Evolutionary conservation across 2,329 filamentous ascomycete species (phyloP).

Genomic region (Dichotomopilus funicola): DNA sequence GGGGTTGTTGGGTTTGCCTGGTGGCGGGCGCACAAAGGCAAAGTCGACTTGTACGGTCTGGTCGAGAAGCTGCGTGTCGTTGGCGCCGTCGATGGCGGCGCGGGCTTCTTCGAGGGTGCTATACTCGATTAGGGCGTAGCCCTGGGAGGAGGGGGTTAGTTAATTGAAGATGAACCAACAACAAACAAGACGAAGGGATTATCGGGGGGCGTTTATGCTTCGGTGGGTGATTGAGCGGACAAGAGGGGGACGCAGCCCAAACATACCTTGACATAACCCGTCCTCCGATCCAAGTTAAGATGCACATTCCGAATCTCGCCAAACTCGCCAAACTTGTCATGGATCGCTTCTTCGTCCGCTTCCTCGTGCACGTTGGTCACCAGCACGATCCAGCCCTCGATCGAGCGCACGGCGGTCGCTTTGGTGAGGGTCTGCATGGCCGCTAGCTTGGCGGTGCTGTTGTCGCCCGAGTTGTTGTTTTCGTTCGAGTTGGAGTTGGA

Average conservation of each 20-base stretch:
- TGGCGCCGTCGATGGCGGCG: slow-evolving; percentile 74
- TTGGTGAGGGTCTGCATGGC: slow-evolving; percentile 67
- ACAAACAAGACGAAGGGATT: not conserved
- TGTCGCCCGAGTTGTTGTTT: slow-evolving; percentile 30
- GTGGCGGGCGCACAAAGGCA: slow-evolving; percentile 75
- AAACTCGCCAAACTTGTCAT: slow-evolving; percentile 75
- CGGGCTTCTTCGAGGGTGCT: slow-evolving; percentile 70
- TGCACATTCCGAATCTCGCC: slow-evolving; percentile 85
- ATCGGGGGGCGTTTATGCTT: no score
- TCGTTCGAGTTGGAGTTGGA: slow-evolving; percentile 30
- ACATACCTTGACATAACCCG: slow-evolving; percentile 76
- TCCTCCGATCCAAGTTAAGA: slow-evolving; percentile 73
- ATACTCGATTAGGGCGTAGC: slow-evolving; percentile 81
- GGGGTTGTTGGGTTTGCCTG: slow-evolving; percentile 49
- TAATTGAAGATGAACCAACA: not conserved
- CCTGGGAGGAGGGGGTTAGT: slow-evolving; percentile 40
- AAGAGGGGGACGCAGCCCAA: not conserved
- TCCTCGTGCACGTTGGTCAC: slow-evolving; percentile 86
- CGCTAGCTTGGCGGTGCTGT: slow-evolving; percentile 44
- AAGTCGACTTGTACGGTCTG: slow-evolving; percentile 78
- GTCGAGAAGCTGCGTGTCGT: slow-evolving; percentile 70
- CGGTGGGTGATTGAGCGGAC: not conserved
- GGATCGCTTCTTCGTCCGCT: slow-evolving; percentile 74
- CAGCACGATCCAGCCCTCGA: slow-evolving; percentile 84
- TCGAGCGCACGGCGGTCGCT: slow-evolving; percentile 75